Conservation (phyloP, 352 stramenopile genomes). For the Globisporangium orthogonon region DNA sequence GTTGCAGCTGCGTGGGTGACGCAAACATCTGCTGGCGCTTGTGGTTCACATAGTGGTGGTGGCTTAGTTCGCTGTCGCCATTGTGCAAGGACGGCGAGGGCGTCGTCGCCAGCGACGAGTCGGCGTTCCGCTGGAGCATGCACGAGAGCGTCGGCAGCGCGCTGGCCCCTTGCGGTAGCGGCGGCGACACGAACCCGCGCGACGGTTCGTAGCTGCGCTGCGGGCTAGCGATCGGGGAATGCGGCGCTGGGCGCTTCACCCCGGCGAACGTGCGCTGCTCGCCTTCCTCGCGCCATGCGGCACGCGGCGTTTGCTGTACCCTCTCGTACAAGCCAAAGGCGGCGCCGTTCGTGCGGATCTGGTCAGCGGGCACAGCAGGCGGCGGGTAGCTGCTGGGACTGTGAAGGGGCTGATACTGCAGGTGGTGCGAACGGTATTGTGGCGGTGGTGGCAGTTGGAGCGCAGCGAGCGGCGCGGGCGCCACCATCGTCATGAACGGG, state of each 20-base stretch:
- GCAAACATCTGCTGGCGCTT: slow-evolving; percentile 16
- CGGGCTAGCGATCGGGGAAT: background rate
- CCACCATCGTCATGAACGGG: slow-evolving; percentile 13
- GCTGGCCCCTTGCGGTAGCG: background rate
- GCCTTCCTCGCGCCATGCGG: slow-evolving; percentile 10
- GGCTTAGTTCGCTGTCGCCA: background rate
- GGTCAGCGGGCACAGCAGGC: background rate
- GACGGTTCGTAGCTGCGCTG: slow-evolving; percentile 1
- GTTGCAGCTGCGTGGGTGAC: background rate
- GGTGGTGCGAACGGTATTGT: background rate
- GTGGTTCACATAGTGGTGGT: background rate
- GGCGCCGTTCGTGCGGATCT: too few relatives aligned
- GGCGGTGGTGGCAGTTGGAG: background rate
- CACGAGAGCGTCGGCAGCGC: slow-evolving; percentile 14
- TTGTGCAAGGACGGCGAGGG: background rate
- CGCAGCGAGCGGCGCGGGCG: background rate
- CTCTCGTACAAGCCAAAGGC: slow-evolving; percentile 10
- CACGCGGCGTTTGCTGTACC: slow-evolving; percentile 6
- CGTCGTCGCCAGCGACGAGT: background rate
- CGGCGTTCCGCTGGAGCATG: slow-evolving; percentile 12
- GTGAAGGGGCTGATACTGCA: background rate
- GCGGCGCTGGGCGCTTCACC: slow-evolving; percentile 6
- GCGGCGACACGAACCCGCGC: background rate
- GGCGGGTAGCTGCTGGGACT: background rate
- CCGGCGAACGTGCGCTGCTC: slow-evolving; percentile 1